phyloP scores from a whole-genome alignment of 2,329 filamentous ascomycete species.

The Aspergillus luchuensis region DNA sequence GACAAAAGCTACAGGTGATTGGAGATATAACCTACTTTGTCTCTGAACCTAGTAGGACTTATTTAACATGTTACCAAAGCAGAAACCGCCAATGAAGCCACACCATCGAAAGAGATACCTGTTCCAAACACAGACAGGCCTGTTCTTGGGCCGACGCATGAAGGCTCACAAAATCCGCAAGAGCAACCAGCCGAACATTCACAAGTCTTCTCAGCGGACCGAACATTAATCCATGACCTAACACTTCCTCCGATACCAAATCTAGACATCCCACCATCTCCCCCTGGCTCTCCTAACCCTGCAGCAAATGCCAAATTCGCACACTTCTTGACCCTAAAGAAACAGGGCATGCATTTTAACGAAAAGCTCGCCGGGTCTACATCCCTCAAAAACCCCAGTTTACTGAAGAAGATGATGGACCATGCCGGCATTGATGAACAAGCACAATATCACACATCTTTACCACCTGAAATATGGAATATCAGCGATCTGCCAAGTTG shows the following conservation, averaged over 20 bases:
- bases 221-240: constrained; percentile 57
- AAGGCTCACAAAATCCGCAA: constrained; percentile 22
- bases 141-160: constrained; percentile 41
- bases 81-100: not conserved
- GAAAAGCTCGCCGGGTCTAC: constrained; percentile 59
- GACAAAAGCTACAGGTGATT: constrained; percentile 13
- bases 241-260: constrained; percentile 53
- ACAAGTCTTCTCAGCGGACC: constrained; percentile 47
- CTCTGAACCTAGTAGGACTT: not conserved
- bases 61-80: constrained; percentile 8
- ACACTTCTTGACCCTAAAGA: constrained; percentile 63
- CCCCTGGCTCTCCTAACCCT: constrained; percentile 48
- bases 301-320: constrained; percentile 58
- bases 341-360: constrained; percentile 66
- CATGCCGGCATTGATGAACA: constrained; percentile 58
- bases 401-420: constrained; percentile 59
- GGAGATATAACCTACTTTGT: not conserved
- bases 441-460: constrained; percentile 57
- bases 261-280: constrained; percentile 49
- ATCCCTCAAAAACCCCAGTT: constrained; percentile 61
- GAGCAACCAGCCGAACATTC: not conserved
- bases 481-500: constrained; percentile 41
- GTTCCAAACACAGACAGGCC: constrained; percentile 29
- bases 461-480: constrained; percentile 47
- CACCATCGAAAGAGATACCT: constrained; percentile 4